Evolutionary conservation across 768 basidiomycete genomes (phyloP).

Genomic region (Termitomyces sp.): DNA sequence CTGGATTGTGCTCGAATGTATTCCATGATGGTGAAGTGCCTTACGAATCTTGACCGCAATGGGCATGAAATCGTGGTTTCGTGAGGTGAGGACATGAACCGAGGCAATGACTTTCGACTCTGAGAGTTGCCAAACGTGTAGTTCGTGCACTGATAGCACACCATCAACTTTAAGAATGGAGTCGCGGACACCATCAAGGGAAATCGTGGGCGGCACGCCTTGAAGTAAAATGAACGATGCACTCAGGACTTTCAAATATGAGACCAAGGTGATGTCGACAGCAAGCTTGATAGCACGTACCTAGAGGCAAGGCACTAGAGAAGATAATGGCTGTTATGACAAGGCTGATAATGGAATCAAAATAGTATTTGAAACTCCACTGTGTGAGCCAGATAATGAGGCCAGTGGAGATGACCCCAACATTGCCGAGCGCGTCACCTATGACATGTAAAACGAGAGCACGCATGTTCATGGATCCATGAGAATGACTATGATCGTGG

Average conservation of each 20-base stretch:
- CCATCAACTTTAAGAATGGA: conserved; percentile 83
- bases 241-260: conserved; percentile 58
- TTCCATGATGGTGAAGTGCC: conserved; percentile 85
- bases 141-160: conserved; percentile 85
- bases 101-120: conserved; percentile 94
- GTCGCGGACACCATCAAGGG: conserved; percentile 83
- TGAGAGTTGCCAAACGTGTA: conserved; percentile 97
- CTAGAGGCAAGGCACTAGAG: conserved; percentile 89
- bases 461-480: conserved; percentile 97
- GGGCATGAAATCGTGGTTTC: conserved; percentile 87
- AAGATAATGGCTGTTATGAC: conserved; percentile 97
- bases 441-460: conserved; percentile 92
- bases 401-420: conserved; percentile 95
- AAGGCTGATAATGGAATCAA: conserved; percentile 90
- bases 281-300: conserved; percentile 37
- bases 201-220: conserved; percentile 87
- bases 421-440: conserved; percentile 96
- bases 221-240: conserved; percentile 95
- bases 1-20: conserved; percentile 94
- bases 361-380: conserved; percentile 87
- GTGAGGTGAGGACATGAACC: conserved; percentile 87
- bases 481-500: conserved; percentile 35
- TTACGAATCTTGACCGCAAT: conserved; percentile 82
- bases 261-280: neutral
- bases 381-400: conserved; percentile 89